These are phyloP conservation scores for Brachypodium distachyon DNA, from an alignment of 202 grass and related monocot species.

Conservation along the genomic window DNA sequence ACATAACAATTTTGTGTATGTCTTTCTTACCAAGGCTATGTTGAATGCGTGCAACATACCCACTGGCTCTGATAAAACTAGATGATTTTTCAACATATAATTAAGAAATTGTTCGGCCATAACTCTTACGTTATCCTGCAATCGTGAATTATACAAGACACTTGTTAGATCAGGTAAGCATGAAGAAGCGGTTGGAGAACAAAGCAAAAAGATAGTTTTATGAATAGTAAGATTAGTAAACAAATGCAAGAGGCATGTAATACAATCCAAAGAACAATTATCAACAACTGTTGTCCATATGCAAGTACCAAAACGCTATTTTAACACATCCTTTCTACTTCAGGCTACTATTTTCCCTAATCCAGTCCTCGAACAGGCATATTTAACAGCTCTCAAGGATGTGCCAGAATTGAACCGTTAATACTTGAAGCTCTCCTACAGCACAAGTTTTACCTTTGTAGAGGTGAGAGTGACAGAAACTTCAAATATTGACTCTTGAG, in stretches of 20 bases:
- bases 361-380: neutral
- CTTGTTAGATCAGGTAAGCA: neutral
- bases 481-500: too few species aligned
- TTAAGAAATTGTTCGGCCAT: conserved; percentile 45
- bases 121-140: conserved; percentile 46
- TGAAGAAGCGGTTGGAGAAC: neutral
- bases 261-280: neutral
- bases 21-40: conserved; percentile 65
- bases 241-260: neutral
- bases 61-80: conserved; percentile 45
- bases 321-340: neutral
- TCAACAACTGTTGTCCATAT: neutral
- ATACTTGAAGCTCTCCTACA: neutral
- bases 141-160: conserved; percentile 21
- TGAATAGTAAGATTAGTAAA: neutral
- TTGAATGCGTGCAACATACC: conserved; percentile 43
- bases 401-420: neutral
- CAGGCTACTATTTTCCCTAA: neutral
- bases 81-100: conserved; percentile 73
- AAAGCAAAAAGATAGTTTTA: conserved; percentile 1
- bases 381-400: neutral
- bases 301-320: neutral
- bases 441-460: neutral
- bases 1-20: neutral
- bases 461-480: too few species aligned